Evolutionary conservation across 2,329 filamentous ascomycete genomes (phyloP), one percentile per base, ranked within the genome.

Genomic region (Aspergillus udagawae): DNA sequence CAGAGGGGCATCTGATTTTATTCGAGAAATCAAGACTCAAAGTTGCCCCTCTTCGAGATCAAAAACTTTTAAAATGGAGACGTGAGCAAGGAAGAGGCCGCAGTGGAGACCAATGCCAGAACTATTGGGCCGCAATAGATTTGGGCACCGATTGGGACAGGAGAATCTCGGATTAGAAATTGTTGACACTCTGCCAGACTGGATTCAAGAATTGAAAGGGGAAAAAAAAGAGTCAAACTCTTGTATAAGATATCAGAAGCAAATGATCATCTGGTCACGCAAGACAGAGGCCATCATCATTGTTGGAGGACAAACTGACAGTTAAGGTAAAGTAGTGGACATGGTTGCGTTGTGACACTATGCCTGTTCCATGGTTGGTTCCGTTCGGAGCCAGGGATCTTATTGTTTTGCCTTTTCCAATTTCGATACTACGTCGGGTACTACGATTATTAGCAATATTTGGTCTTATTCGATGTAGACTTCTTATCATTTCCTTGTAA

Each of bases 81-180:
- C 38, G 53, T 49, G 41, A 59, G 38, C 53, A 56, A 49, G 57
- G 48, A 57, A 50, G 48, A 49, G 48, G 50, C 49, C 44, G 28
- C 25, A 49, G 53, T 62, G 58, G 60, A 60, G 58, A 55, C 21
- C 10, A 23, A 25, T 27, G 44, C 21, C 49, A 55, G 53, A 52
- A 44, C 53, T 53, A 56, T 62, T 62, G 60, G 60, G 60, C 60
- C 60, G 60, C 60, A 62, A 47, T 21, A 25, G 32, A 44, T 60
- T 62, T 59, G 60, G 60, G 60, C 60, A 62, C 50, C 56, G 38
- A 62, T 55, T 51, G 58, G 38, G 48, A 58, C 47, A 48, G 51
- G 38, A 42, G 42, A 55, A 45, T 58, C 44, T 54, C 55, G 53
- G 53, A 50, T 47, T 35, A 28, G 20, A 21, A 29, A 55, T 51